Evolutionary conservation across 495 filamentous ascomycete genomes (phyloP).

Genomic region (Penicillium coprophilum): DNA sequence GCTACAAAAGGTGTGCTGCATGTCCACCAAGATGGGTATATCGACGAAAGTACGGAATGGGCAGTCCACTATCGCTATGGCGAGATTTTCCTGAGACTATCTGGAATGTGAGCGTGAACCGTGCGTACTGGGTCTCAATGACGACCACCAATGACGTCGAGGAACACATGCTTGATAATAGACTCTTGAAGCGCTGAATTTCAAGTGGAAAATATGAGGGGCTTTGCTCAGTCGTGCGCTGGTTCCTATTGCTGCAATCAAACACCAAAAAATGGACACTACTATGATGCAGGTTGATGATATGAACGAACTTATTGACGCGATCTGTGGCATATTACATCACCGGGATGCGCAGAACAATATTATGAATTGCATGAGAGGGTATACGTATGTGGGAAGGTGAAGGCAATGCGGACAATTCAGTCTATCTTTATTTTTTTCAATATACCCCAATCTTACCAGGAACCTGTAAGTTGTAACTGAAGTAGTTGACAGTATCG

Average conservation of each 20-base stretch:
- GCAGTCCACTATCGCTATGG: slow-evolving; percentile 33
- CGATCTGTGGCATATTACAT: slow-evolving; percentile 7
- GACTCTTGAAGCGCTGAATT: not conserved
- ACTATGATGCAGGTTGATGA: not conserved
- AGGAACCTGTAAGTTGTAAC: slow-evolving; percentile 20
- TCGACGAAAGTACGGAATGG: slow-evolving; percentile 24
- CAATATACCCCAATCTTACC: slow-evolving; percentile 23
- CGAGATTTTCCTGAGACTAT: slow-evolving; percentile 29
- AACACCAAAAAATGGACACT: not conserved
- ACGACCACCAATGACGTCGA: not conserved
- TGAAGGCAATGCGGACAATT: not conserved
- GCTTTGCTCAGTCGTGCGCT: not conserved
- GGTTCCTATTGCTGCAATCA: not conserved
- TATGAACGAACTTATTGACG: slow-evolving; percentile 4
- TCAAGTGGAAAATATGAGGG: not conserved
- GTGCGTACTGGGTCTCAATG: not conserved
- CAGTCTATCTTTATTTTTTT: not conserved
- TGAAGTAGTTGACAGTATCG: slow-evolving; percentile 20
- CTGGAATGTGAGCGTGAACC: slow-evolving; percentile 8
- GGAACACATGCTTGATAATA: not conserved
- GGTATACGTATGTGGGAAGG: not conserved
- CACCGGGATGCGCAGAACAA: slow-evolving; percentile 3
- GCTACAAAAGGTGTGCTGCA: slow-evolving; percentile 58
- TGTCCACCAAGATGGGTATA: slow-evolving; percentile 28
- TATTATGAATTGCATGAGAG: not conserved